phyloP scores from a whole-genome alignment of 2,329 filamentous ascomycete genomes.

The Colletotrichum sp. region DNA sequence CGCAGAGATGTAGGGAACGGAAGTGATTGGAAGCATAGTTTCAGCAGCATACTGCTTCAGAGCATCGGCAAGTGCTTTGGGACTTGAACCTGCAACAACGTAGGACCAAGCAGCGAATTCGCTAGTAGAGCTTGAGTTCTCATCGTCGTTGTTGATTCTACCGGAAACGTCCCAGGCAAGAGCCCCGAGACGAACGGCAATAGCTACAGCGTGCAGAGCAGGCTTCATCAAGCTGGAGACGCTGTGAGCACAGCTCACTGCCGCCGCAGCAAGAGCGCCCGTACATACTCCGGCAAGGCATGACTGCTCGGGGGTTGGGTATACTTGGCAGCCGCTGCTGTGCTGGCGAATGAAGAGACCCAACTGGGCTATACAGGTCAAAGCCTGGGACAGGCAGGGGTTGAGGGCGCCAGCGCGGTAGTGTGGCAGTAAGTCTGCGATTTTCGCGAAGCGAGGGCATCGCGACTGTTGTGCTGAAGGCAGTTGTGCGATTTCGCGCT shows the following conservation, averaged over 20 bases:
- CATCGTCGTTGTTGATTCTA: neutral
- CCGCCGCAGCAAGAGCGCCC: neutral
- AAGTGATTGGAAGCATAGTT: neutral
- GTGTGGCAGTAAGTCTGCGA: neutral
- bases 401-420: neutral
- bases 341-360: conserved; percentile 7
- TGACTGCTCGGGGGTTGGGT: neutral
- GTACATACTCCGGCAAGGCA: neutral
- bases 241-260: conserved; percentile 1
- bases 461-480: neutral
- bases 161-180: neutral
- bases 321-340: neutral
- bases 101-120: neutral
- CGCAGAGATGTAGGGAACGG: neutral
- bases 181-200: neutral
- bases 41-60: neutral
- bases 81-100: neutral
- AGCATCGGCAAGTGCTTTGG: neutral
- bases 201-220: neutral
- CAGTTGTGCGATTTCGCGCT: neutral
- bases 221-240: neutral
- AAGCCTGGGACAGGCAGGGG: neutral
- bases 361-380: conserved; percentile 1
- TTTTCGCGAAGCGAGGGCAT: neutral
- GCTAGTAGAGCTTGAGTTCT: neutral